These are phyloP conservation scores for Fonsecaea multimorphosa DNA, from an alignment of 2,329 filamentous ascomycete species.

Conservation along the genomic window DNA sequence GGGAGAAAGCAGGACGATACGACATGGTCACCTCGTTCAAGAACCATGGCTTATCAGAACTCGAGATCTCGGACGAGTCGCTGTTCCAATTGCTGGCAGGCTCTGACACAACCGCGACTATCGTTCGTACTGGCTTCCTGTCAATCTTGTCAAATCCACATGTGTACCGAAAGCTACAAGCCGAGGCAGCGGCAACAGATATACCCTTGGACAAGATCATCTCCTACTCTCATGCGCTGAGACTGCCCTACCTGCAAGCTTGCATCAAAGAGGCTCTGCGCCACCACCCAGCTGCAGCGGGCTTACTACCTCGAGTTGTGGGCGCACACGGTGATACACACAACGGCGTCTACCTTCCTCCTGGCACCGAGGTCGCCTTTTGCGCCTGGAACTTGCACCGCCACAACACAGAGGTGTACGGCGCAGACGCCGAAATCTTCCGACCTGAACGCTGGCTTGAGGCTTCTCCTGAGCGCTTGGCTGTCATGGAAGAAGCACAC, in stretches of 20 bases:
- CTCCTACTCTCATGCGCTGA: slow-evolving; percentile 29
- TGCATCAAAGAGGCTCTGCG: slow-evolving; percentile 48
- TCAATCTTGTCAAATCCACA: slow-evolving; percentile 31
- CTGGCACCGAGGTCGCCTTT: slow-evolving; percentile 23
- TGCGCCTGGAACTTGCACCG: slow-evolving; percentile 23
- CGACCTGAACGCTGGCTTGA: slow-evolving; percentile 20
- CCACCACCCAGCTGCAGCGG: slow-evolving; percentile 34
- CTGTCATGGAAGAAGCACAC: slow-evolving; percentile 19
- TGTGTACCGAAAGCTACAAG: slow-evolving; percentile 28
- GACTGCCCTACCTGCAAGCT: slow-evolving; percentile 39
- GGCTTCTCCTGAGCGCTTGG: slow-evolving; percentile 11
- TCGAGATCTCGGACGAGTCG: slow-evolving; percentile 31
- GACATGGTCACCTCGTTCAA: slow-evolving; percentile 29
- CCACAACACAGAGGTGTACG: slow-evolving; percentile 11
- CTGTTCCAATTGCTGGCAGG: slow-evolving; percentile 34
- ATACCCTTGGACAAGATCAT: slow-evolving; percentile 28
- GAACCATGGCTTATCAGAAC: slow-evolving; percentile 29
- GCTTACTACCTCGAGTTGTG: slow-evolving; percentile 39
- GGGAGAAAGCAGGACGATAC: slow-evolving; percentile 17
- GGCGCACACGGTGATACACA: slow-evolving; percentile 29
- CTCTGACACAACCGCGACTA: slow-evolving; percentile 32
- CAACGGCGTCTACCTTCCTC: slow-evolving; percentile 30
- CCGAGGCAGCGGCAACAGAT: slow-evolving; percentile 32
- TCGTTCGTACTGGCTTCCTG: slow-evolving; percentile 32
- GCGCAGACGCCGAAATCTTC: slow-evolving; percentile 16